Base-by-base conservation (phyloP, 2,329 filamentous ascomycete species). In the Laburnicola sp. region DNA sequence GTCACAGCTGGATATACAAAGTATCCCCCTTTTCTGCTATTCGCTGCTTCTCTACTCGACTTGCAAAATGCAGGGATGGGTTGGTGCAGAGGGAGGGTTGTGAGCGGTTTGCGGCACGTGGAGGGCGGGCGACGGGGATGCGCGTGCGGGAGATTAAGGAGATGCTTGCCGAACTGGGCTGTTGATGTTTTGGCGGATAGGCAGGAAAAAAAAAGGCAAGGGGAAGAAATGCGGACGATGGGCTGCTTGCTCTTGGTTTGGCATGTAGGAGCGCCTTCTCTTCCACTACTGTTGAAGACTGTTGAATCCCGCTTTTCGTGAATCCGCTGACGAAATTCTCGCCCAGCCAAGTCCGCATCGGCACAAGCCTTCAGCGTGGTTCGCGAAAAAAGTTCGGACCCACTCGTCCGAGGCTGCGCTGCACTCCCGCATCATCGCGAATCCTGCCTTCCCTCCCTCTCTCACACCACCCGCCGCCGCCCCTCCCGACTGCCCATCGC, bases 91-190 rank as follows among this genome's bases (percentile, higher is more conserved):
- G 11, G 4, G 32, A 16, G 9, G 10, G 35, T 37, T 50, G 44
- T 45, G 55, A 47, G 37, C 40, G 43, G 50, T 47, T 38, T 50
- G 37, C 36, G 44, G 44, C 41, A 39, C 31, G 46, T 54, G 46
- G 39, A 7, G 27, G 45, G 34, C 6, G 26, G 25, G 37, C 35
- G 50, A 57, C 57, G 45, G 45, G 60, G 62, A 62, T 63, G 50
- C 60, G 58, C 56, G 62, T 63, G 51, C 45, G 35, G 41, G 51
- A 64, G 45, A 64, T 65, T 64, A 61, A 60, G 57, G 59, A 60
- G 56, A 54, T 40, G 31, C 36, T 49, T 51, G 52, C 38, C 36
- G 48, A 26, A 45, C 11, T 30, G 26, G 41, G 44, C 39, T 43
- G 25, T 16, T 45, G 34, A 6, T 43, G 45, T 49, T 46, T 38